Base-by-base conservation (phyloP, 768 basidiomycete species). In the Trametes gibbosa region DNA sequence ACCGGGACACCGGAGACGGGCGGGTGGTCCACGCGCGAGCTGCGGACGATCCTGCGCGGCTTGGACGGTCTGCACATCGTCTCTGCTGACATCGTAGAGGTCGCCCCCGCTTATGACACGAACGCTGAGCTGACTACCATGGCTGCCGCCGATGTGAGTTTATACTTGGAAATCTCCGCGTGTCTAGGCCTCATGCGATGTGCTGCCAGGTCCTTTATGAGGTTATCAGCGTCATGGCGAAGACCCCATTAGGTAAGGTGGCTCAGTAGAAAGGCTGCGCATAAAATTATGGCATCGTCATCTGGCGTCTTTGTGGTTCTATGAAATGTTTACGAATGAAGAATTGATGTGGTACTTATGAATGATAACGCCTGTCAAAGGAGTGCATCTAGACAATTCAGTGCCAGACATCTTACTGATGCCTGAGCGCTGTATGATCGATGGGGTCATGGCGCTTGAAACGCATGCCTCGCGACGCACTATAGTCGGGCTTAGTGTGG, bases 1-100 rank as follows among this genome's bases (percentile, higher is more conserved):
- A 90, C 90, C 0, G 90, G 90, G 4, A 92, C 91, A 0, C 91
- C 90, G 0, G 91, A 92, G 72, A 87, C 90, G 0, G 90, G 90
- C 0, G 90, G 84, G 10, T 92, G 89, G 90, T 87, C 89, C 4
- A 90, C 90, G 7, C 85, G 91, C 57, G 90, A 93, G 72, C 74
- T 92, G 50, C 84, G 88, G 49, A 84, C 85, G 7, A 89, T 92
- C 66, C 72, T 92, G 58, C 77, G 90, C 48, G 90, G 90, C 19
- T 73, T 93, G 14, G 85, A 86, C 53, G 89, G 90, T 14, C 76
- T 92, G 51, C 76, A 83, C 59, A 85, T 93, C 61, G 88, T 92
- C 46, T 89, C 85, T 37, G 88, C 86, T 9, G 91, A 93, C 68
- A 83, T 93, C 43, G 91, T 93, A 46, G 91, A 93, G 69, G 91